phyloP scores from a whole-genome alignment of 352 stramenopile genomes.

The Phytophthora constricta region DNA sequence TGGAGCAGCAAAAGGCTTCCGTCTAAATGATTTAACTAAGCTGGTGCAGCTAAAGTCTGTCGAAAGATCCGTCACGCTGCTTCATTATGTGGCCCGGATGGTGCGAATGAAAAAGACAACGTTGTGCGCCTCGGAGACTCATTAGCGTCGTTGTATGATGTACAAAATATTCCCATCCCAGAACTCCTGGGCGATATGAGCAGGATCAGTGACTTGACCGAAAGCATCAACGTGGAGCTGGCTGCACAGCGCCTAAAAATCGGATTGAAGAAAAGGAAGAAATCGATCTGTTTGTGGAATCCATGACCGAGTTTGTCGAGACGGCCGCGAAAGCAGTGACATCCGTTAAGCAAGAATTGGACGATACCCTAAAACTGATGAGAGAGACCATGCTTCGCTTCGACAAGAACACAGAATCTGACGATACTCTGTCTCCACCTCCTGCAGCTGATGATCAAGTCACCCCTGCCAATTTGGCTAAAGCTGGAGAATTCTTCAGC shows the following conservation, averaged over 20 bases:
- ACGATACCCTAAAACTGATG: constrained; percentile 53
- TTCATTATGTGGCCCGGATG: constrained; percentile 81
- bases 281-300: constrained; percentile 65
- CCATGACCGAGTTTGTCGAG: constrained; percentile 72
- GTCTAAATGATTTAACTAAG: constrained; percentile 69
- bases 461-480: constrained; percentile 39
- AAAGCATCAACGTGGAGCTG: constrained; percentile 69
- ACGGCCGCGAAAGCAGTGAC: constrained; percentile 37
- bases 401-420: constrained; percentile 50
- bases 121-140: constrained; percentile 65
- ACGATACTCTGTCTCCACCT: constrained; percentile 10
- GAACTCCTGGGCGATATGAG: constrained; percentile 79
- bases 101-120: constrained; percentile 73
- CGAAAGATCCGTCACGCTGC: constrained; percentile 65
- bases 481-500: constrained; percentile 70
- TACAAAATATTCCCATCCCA: constrained; percentile 79
- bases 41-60: constrained; percentile 71
- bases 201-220: constrained; percentile 63
- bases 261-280: constrained; percentile 72
- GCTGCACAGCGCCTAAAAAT: constrained; percentile 79
- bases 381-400: constrained; percentile 72
- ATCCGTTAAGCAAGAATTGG: constrained; percentile 54
- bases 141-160: constrained; percentile 70
- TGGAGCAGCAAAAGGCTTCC: constrained; percentile 77
- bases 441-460: constrained; percentile 19